phyloP scores from a whole-genome alignment of 352 stramenopile genomes.

The Phytophthora litchii region DNA sequence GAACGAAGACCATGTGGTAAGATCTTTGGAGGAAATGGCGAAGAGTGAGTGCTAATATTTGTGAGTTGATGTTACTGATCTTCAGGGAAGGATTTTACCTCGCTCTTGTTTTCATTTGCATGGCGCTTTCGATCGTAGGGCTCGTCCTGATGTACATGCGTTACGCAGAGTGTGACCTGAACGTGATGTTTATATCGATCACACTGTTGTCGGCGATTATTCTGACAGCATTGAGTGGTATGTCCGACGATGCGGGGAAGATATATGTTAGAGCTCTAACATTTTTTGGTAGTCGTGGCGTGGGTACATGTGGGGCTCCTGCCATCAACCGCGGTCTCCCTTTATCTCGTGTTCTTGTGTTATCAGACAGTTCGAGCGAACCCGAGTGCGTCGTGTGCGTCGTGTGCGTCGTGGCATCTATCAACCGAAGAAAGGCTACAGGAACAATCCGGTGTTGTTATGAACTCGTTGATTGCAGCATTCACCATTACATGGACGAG shows the following conservation, averaged over 20 bases:
- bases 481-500: conserved; percentile 74
- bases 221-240: conserved; percentile 64
- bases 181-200: conserved; percentile 63
- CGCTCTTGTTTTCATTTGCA: conserved; percentile 46
- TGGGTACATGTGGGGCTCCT: conserved; percentile 71
- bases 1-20: conserved; percentile 34
- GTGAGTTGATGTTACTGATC: not conserved
- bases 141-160: conserved; percentile 62
- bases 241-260: not conserved
- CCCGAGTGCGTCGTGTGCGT: conserved; percentile 57
- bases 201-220: conserved; percentile 53
- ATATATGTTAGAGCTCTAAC: conserved; percentile 11
- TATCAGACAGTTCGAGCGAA: conserved; percentile 77
- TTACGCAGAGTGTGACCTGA: conserved; percentile 59
- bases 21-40: not conserved
- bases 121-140: conserved; percentile 36
- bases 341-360: conserved; percentile 73
- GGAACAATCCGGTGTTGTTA: conserved; percentile 44
- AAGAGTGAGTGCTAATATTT: not conserved
- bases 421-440: conserved; percentile 38
- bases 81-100: conserved; percentile 66
- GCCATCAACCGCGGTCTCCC: conserved; percentile 53
- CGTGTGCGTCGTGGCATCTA: conserved; percentile 29
- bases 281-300: conserved; percentile 42
- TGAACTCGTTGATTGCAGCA: conserved; percentile 61